Evolutionary conservation across 257 asterid genomes (phyloP), one percentile per base, ranked within the genome.

Genomic region (Cynanchum wilfordii): DNA sequence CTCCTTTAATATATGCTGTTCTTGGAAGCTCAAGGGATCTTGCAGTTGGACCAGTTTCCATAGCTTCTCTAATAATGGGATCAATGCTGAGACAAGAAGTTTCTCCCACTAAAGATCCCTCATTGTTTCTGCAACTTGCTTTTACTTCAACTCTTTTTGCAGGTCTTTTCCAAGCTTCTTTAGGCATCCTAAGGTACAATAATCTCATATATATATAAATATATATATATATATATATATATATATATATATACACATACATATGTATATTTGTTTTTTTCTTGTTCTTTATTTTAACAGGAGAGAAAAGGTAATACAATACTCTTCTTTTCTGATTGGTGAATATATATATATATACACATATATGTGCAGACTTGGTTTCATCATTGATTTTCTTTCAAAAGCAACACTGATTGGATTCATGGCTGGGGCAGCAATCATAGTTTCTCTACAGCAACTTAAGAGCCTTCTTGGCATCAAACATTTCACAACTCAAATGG

Each of bases 1-100:
- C 96, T 2, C 98, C 98, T 0, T 71, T 92, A 6, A 77, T 92
- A 70, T 92, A 92, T 78, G 96, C 96, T 64, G 88, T 90, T 40
- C 89, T 90, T 73, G 98, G 98, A 73, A 92, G 98, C 86, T 92
- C 98, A 73, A 87, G 87, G 70, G 96, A 92, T 85, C 89, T 92
- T 7, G 98, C 96, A 29, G 98, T 92, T 0, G 96, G 98, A 2
- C 96, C 96, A 64, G 96, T 92, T 68, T 88, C 98, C 0, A 90
- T 90, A 11, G 96, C 98, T 17, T 90, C 98, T 40, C 81, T 92
- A 52, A 79, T 92, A 0, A 76, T 92, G 85, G 96, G 96, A 24
- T 86, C 96, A 74, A 92, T 90, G 98, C 76, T 88, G 69, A 86
- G 92, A 59, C 89, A 88, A 79, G 80, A 79, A 80, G 89, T 90